These are phyloP conservation scores for Yamadazyma philogaea DNA, from an alignment of 805 yeast species.

Conservation along the genomic window DNA sequence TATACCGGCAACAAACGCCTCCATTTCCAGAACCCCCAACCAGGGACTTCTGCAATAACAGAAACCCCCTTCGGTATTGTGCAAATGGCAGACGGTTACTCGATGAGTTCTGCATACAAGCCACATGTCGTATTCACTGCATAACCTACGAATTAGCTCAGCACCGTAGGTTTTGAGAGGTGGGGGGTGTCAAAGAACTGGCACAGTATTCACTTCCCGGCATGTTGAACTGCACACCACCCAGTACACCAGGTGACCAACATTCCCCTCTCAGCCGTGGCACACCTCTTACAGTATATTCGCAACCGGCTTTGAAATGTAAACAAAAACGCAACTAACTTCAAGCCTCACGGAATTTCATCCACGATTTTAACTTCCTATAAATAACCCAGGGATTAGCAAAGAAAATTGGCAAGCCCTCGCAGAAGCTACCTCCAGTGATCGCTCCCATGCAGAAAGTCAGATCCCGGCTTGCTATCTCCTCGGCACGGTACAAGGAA, in stretches of 20 bases:
- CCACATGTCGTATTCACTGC: too few species aligned
- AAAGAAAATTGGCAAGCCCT: not conserved
- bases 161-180: too few species aligned
- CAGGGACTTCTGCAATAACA: too few species aligned
- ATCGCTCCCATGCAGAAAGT: constrained; percentile 11
- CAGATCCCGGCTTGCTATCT: constrained; percentile 11
- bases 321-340: not conserved
- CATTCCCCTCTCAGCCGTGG: not conserved
- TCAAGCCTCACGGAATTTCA: not conserved
- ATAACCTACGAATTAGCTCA: too few species aligned
- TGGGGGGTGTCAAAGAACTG: too few species aligned
- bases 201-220: too few species aligned
- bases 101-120: too few species aligned
- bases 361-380: not conserved
- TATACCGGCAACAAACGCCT: too few species aligned
- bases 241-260: not conserved
- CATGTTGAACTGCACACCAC: not conserved
- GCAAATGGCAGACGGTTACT: too few species aligned
- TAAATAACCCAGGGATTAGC: not conserved
- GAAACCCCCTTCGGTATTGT: too few species aligned
- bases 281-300: not conserved
- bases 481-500: constrained; percentile 13
- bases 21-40: too few species aligned
- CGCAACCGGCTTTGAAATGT: not conserved
- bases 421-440: not conserved